Percentiles rank a stretch among this genome's conserved stretches.
Evolutionary conservation across 2,329 filamentous ascomycete genomes (phyloP).

Genomic region (Fusarium austroafricanum): DNA sequence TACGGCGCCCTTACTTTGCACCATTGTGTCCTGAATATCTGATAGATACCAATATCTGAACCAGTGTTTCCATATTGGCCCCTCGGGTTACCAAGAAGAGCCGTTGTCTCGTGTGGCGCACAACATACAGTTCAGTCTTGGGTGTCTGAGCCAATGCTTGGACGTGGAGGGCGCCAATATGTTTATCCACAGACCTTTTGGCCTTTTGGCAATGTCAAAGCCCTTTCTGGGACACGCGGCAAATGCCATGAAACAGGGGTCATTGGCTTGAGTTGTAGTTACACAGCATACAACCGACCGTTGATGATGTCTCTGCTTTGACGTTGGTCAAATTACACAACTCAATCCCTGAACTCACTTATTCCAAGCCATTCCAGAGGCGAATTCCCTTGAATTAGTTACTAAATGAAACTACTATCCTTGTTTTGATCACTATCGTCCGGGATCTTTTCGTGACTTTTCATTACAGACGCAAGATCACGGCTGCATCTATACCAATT

Average conservation of each 20-base stretch:
- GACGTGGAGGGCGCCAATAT: background rate
- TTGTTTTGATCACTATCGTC: background rate
- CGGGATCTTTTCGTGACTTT: conserved; percentile 6
- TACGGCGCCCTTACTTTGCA: conserved; percentile 31
- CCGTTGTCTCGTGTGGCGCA: conserved; percentile 41
- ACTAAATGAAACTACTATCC: background rate
- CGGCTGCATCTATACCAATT: conserved; percentile 31
- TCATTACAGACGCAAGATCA: conserved; percentile 20
- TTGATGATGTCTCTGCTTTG: background rate
- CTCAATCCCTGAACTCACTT: background rate
- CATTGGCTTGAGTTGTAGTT: conserved; percentile 3
- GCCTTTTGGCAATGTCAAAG: conserved; percentile 18
- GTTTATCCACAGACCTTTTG: conserved; percentile 5
- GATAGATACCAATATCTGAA: conserved; percentile 29
- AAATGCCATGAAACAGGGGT: conserved; percentile 26
- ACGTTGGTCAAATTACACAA: conserved; percentile 6
- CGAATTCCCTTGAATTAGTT: background rate
- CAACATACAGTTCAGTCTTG: background rate
- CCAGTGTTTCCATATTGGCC: conserved; percentile 18
- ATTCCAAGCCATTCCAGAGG: conserved; percentile 12
- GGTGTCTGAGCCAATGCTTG: background rate
- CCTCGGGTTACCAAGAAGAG: conserved; percentile 15
- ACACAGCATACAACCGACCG: conserved; percentile 18
- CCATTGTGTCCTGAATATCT: conserved; percentile 17
- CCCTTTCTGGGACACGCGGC: conserved; percentile 2